These are phyloP conservation scores for Gloeopeniophorella convolvens DNA, from an alignment of 768 basidiomycete genomes.

Conservation along the genomic window DNA sequence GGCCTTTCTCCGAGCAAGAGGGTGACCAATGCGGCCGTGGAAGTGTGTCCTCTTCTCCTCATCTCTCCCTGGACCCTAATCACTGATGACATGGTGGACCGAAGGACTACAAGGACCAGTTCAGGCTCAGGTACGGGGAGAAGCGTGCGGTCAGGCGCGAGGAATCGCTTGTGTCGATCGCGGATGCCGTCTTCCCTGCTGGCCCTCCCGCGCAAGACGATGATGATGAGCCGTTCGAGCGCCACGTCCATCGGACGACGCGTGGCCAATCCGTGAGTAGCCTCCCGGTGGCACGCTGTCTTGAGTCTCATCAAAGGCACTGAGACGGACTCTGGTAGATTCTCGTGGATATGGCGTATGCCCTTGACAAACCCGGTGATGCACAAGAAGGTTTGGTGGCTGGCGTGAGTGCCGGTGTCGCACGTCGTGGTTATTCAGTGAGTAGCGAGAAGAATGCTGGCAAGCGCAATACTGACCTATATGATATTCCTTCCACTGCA, in stretches of 20 bases:
- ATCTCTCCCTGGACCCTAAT: not conserved
- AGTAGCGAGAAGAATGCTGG: not conserved
- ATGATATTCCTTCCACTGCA: not conserved
- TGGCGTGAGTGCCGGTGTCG: not conserved
- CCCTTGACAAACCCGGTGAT: not conserved
- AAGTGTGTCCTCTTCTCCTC: not conserved
- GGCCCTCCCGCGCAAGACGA: not conserved
- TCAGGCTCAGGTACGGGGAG: not conserved
- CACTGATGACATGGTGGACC: not conserved
- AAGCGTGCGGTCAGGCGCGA: not conserved
- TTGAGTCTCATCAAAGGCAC: not conserved
- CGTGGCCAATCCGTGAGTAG: conserved; percentile 9
- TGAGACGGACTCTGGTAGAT: not conserved
- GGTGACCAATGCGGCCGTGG: conserved; percentile 2
- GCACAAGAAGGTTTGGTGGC: no score
- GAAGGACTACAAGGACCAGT: conserved; percentile 8
- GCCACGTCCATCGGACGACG: not conserved
- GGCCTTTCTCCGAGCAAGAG: not conserved
- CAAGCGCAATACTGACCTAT: not conserved
- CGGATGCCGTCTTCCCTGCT: conserved; percentile 12
- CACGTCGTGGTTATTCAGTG: not conserved
- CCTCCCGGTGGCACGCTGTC: not conserved
- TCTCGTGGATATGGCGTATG: conserved; percentile 2
- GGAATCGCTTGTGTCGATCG: conserved; percentile 5
- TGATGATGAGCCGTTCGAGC: not conserved